phyloP scores from a whole-genome alignment of 2,329 filamentous ascomycete genomes.

The Penicillium oxalicum region DNA sequence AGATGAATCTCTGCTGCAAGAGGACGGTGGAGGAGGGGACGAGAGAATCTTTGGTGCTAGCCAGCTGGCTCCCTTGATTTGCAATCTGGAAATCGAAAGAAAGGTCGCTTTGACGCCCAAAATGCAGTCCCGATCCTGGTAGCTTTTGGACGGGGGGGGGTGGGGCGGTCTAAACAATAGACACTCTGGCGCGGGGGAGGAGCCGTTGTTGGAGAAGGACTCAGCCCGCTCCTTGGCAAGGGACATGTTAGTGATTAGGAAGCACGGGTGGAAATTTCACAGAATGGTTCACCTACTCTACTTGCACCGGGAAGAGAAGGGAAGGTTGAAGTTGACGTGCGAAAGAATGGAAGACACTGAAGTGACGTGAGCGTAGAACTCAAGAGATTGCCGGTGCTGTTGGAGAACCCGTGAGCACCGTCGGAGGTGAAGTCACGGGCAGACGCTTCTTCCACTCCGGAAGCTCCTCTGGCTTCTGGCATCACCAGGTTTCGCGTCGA shows the following conservation, averaged over 20 bases:
- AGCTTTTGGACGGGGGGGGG: not conserved
- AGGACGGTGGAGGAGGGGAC: constrained; percentile 3
- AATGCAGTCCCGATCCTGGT: not conserved
- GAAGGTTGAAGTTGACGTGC: constrained; percentile 5
- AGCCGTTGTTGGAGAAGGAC: not conserved
- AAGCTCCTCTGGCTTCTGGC: not conserved
- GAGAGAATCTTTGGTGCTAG: constrained; percentile 1
- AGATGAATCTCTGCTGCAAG: not conserved
- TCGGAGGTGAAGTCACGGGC: not conserved
- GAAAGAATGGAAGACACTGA: not conserved
- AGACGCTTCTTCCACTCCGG: not conserved
- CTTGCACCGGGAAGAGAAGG: not conserved
- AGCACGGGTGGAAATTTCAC: not conserved
- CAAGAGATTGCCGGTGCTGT: no score
- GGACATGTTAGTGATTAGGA: not conserved
- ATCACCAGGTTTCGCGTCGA: not conserved
- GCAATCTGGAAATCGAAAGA: not conserved
- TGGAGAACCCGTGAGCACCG: no score
- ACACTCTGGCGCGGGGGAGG: not conserved
- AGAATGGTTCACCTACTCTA: no score
- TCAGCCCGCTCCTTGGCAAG: no score
- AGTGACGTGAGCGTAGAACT: not conserved
- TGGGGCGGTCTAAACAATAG: constrained; percentile 9
- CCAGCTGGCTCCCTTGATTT: constrained; percentile 1
- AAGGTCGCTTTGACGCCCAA: no score